These are phyloP conservation scores for Colletotrichum sidae DNA, from an alignment of 2,329 filamentous ascomycete species.

Conservation along the genomic window DNA sequence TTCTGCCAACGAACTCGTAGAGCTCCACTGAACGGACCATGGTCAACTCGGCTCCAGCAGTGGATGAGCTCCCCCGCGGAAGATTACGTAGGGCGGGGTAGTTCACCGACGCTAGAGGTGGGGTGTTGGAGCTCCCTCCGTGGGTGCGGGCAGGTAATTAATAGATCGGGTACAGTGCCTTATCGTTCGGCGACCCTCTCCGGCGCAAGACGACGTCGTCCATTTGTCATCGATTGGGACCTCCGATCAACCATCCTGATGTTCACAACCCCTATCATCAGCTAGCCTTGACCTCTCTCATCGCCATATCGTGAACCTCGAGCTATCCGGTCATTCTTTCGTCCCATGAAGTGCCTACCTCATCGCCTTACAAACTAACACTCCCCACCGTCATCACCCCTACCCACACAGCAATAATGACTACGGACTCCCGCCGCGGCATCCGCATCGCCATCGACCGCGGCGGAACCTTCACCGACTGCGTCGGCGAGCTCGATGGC, in stretches of 20 bases:
- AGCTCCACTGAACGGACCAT: neutral
- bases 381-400: neutral
- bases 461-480: slow-evolving; percentile 93
- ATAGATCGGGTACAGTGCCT: slow-evolving; percentile 14
- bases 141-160: too few relatives aligned
- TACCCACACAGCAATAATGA: slow-evolving; percentile 45
- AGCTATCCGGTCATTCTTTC: too few relatives aligned
- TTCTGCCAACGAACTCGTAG: neutral
- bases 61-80: slow-evolving; percentile 1
- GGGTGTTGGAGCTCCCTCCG: slow-evolving; percentile 25
- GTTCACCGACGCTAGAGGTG: slow-evolving; percentile 25
- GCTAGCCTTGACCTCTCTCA: too few relatives aligned
- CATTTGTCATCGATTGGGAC: slow-evolving; percentile 26
- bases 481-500: slow-evolving; percentile 83
- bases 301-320: too few relatives aligned
- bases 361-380: neutral
- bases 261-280: neutral
- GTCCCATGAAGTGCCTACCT: neutral
- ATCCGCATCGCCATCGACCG: slow-evolving; percentile 83
- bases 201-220: neutral
- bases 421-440: slow-evolving; percentile 58
- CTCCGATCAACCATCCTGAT: neutral
- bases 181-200: slow-evolving; percentile 14
- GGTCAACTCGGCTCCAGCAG: neutral
- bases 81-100: slow-evolving; percentile 28